Conservation (phyloP, 768 basidiomycete species). For the Serendipita sp. region DNA sequence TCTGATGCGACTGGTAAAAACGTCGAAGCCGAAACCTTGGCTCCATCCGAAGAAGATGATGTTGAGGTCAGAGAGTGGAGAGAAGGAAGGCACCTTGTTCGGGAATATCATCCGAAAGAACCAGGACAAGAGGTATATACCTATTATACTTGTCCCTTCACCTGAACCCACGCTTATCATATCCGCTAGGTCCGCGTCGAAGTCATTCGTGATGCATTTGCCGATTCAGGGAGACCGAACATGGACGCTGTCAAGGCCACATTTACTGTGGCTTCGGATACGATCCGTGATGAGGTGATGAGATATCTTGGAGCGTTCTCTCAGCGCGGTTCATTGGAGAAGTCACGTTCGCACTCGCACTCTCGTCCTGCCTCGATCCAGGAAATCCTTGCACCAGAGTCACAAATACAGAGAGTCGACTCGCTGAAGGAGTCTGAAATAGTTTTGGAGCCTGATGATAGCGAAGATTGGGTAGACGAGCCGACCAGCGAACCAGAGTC, state of each 20-base stretch:
- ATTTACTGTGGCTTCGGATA: slow-evolving; percentile 18
- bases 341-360: not conserved
- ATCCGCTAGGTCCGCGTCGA: slow-evolving; percentile 25
- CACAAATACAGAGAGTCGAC: not conserved
- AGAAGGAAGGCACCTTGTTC: slow-evolving; percentile 49
- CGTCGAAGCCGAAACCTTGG: slow-evolving; percentile 3
- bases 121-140: slow-evolving; percentile 50
- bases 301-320: slow-evolving; percentile 17
- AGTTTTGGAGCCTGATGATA: slow-evolving; percentile 13
- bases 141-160: not conserved
- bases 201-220: slow-evolving; percentile 31
- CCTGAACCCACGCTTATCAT: not conserved
- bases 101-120: slow-evolving; percentile 37
- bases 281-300: slow-evolving; percentile 20
- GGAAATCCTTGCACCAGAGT: not conserved
- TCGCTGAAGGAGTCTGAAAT: slow-evolving; percentile 14
- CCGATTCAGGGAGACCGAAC: slow-evolving; percentile 10
- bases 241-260: not conserved
- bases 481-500: not conserved
- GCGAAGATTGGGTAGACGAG: slow-evolving; percentile 6
- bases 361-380: not conserved
- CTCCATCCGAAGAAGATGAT: slow-evolving; percentile 6
- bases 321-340: slow-evolving; percentile 9
- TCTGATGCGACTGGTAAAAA: slow-evolving; percentile 11
- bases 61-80: slow-evolving; percentile 36